phyloP scores from a whole-genome alignment of 1,284 basidiomycete genomes.

The Athelia sp. region DNA sequence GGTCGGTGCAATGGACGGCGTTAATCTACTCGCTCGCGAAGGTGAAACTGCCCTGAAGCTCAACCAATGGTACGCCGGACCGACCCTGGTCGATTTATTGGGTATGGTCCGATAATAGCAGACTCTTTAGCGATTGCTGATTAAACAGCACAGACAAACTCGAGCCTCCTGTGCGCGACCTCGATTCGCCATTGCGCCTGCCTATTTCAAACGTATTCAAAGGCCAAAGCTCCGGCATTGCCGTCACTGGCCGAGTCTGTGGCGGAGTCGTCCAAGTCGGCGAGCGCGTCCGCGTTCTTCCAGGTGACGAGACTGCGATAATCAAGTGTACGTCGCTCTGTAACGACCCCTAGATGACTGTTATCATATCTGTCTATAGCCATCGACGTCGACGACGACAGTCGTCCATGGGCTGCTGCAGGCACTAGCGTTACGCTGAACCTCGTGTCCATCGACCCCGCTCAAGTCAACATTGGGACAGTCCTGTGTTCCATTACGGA shows the following conservation, averaged over 20 bases:
- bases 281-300: constrained; percentile 80
- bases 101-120: constrained; percentile 40
- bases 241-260: constrained; percentile 83
- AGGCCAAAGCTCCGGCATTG: constrained; percentile 77
- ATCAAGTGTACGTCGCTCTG: constrained; percentile 62
- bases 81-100: constrained; percentile 80
- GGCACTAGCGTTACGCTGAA: constrained; percentile 88
- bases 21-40: constrained; percentile 69
- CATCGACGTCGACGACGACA: constrained; percentile 82
- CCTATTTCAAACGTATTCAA: constrained; percentile 97
- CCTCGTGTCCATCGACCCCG: constrained; percentile 80
- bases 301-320: constrained; percentile 86
- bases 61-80: constrained; percentile 79
- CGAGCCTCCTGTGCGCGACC: constrained; percentile 77
- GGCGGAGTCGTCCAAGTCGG: constrained; percentile 91
- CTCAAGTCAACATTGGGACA: constrained; percentile 83
- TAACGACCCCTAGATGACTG: constrained; percentile 2
- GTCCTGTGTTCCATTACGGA: constrained; percentile 79
- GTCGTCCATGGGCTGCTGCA: constrained; percentile 83
- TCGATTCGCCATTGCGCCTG: constrained; percentile 76
- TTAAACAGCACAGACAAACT: constrained; percentile 61
- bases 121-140: constrained; percentile 1
- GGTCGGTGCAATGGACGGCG: constrained; percentile 85
- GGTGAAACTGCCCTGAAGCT: constrained; percentile 45
- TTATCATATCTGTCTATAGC: constrained; percentile 39